A percentile compares a stretch with the other conserved stretches of the same genome.
phyloP scores from a whole-genome alignment of 2,329 filamentous ascomycete genomes.

The Colletotrichum sp. region DNA sequence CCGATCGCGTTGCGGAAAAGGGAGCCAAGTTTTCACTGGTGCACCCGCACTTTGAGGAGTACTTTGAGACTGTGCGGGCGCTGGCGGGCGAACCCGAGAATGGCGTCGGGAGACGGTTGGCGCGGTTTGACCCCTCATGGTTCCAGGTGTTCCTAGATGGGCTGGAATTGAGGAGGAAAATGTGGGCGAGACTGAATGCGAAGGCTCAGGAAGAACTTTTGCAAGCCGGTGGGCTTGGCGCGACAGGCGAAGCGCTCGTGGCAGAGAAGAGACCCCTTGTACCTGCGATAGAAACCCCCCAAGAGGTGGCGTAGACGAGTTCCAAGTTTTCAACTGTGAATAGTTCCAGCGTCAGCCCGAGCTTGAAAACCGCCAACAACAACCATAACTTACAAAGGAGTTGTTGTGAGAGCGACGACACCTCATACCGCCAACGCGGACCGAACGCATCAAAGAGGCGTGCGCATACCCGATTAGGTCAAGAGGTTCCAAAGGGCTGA shows the following conservation, averaged over 20 bases:
- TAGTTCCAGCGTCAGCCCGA: neutral
- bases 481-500: neutral
- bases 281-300: neutral
- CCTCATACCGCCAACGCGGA: neutral
- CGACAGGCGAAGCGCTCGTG: neutral
- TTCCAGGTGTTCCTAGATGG: conserved; percentile 55
- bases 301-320: neutral
- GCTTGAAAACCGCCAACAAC: neutral
- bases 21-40: conserved; percentile 65
- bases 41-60: conserved; percentile 66
- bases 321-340: neutral
- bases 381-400: neutral
- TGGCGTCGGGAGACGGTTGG: conserved; percentile 48
- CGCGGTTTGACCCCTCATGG: conserved; percentile 51
- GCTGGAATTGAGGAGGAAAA: conserved; percentile 58
- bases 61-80: conserved; percentile 61
- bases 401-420: neutral
- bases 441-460: neutral
- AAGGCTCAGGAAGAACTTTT: neutral
- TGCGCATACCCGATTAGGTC: neutral
- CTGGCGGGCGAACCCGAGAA: conserved; percentile 50
- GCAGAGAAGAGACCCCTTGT: neutral
- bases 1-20: conserved; percentile 52
- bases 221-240: neutral
- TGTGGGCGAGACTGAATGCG: conserved; percentile 60